Conservation (phyloP, 768 basidiomycete genomes). For the Tulasnella calospora region DNA sequence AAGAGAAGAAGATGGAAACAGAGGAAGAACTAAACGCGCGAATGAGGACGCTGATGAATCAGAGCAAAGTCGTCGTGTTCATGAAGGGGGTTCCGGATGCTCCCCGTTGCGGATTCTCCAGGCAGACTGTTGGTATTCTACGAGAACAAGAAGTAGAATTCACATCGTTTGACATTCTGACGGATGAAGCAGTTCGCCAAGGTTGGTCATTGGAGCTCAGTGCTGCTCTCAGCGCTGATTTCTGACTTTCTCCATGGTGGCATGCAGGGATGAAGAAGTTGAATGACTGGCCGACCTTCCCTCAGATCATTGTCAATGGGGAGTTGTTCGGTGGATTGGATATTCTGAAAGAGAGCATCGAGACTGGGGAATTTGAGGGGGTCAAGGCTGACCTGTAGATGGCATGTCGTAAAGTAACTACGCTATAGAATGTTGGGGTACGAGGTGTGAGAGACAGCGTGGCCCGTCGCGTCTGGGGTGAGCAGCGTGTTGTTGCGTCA, state of each 20-base stretch:
- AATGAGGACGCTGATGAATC: constrained; percentile 67
- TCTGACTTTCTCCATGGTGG: not conserved
- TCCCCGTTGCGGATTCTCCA: constrained; percentile 82
- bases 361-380: constrained; percentile 69
- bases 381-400: constrained; percentile 19
- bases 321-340: constrained; percentile 95
- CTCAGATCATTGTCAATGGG: constrained; percentile 80
- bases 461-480: not conserved
- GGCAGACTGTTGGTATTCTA: constrained; percentile 65
- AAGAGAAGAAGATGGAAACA: constrained; percentile 44
- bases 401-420: not conserved
- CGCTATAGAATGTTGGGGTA: not conserved
- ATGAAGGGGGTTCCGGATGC: constrained; percentile 81
- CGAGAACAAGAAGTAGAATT: constrained; percentile 61
- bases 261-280: constrained; percentile 51
- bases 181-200: constrained; percentile 75
- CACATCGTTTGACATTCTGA: constrained; percentile 75
- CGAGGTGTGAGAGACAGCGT: not conserved
- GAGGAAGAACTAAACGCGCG: constrained; percentile 62
- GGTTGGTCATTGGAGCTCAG: constrained; percentile 40
- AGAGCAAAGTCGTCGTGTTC: constrained; percentile 74
- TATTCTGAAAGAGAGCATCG: constrained; percentile 82
- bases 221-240: not conserved
- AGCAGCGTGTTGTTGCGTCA: not conserved
- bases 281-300: constrained; percentile 89